Conservation (phyloP, 495 filamentous ascomycete genomes). For the Umbilicaria muhlenbergii region DNA sequence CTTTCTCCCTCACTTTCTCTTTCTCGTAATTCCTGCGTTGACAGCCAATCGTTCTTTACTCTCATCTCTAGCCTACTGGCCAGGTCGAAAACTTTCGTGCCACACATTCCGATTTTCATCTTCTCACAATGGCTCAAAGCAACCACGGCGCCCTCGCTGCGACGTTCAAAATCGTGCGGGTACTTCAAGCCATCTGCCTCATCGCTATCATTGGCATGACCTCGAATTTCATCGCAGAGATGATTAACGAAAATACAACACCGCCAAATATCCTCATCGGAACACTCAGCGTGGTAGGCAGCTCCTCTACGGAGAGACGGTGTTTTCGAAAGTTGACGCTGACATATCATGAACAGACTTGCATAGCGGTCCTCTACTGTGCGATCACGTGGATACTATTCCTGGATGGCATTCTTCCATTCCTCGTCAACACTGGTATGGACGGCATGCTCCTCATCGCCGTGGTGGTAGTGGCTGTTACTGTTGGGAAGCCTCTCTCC, state of each 20-base stretch:
- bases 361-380: constrained; percentile 62
- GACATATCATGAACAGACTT: constrained; percentile 33
- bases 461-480: constrained; percentile 50
- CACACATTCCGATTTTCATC: constrained; percentile 3
- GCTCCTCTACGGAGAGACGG: background rate
- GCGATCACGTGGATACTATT: constrained; percentile 63
- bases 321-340: too few relatives aligned
- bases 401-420: constrained; percentile 57
- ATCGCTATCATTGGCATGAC: constrained; percentile 68
- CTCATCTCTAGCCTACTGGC: background rate
- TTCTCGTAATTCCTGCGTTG: background rate
- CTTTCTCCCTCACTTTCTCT: background rate
- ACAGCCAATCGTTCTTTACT: background rate
- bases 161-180: constrained; percentile 58
- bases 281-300: constrained; percentile 61
- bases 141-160: constrained; percentile 61
- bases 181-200: constrained; percentile 54
- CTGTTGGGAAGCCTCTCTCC: constrained; percentile 68
- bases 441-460: constrained; percentile 58
- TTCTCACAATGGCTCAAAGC: constrained; percentile 29
- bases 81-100: background rate
- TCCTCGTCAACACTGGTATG: constrained; percentile 44
- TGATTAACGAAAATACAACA: constrained; percentile 43
- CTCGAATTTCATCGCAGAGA: constrained; percentile 68
- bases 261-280: constrained; percentile 62